phyloP scores from a whole-genome alignment of 306 rosid genomes.

The Casuarina glauca region DNA sequence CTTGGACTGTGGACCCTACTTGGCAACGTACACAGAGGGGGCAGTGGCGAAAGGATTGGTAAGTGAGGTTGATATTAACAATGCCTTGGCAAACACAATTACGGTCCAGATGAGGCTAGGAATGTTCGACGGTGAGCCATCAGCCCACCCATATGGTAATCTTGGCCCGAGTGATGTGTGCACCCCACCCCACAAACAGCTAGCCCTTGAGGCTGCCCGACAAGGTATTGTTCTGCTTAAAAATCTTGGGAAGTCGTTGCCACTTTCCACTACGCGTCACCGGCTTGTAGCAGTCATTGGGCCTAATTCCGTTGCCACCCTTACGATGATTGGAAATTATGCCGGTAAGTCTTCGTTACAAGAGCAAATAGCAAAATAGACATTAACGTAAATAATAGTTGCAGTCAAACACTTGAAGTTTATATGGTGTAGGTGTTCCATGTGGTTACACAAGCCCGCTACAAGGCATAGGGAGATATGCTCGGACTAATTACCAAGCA shows the following conservation, averaged over 20 bases:
- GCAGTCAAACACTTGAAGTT: too few species aligned
- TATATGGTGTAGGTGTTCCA: slow-evolving; percentile 31
- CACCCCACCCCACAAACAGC: slow-evolving; percentile 51
- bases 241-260: slow-evolving; percentile 50
- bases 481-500: slow-evolving; percentile 47
- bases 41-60: slow-evolving; percentile 57
- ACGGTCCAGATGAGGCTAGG: slow-evolving; percentile 91
- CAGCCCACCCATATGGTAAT: slow-evolving; percentile 55
- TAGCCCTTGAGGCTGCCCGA: slow-evolving; percentile 84
- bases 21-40: slow-evolving; percentile 61
- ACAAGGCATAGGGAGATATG: slow-evolving; percentile 79
- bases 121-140: slow-evolving; percentile 79
- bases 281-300: slow-evolving; percentile 79
- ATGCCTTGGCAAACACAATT: slow-evolving; percentile 63
- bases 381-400: too few species aligned
- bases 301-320: slow-evolving; percentile 78
- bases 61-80: slow-evolving; percentile 49
- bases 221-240: slow-evolving; percentile 74
- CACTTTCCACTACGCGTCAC: slow-evolving; percentile 43
- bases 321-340: slow-evolving; percentile 91
- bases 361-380: too few species aligned
- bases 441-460: slow-evolving; percentile 81
- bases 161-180: slow-evolving; percentile 72
- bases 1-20: slow-evolving; percentile 83
- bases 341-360: slow-evolving; percentile 40